Evolutionary conservation across 2,329 filamentous ascomycete species (phyloP).

Genomic region (Stemphylium beticola): DNA sequence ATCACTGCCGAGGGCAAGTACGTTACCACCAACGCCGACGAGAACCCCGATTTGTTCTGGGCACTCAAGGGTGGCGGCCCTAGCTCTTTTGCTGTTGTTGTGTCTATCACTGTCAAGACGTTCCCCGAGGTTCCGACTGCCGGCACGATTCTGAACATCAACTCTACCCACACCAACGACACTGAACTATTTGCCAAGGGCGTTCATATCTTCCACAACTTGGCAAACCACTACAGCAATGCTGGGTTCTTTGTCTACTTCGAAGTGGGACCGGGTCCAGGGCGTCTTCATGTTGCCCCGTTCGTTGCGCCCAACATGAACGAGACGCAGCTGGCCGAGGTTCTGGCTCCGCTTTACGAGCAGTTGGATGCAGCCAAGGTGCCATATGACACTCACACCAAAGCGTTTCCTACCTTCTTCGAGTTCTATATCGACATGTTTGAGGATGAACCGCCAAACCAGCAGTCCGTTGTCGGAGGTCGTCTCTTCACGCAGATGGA

Average conservation of each 20-base stretch:
- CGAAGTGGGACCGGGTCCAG: conserved; percentile 33
- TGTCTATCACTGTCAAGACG: conserved; percentile 42
- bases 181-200: conserved; percentile 35
- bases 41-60: conserved; percentile 49
- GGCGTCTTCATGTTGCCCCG: conserved; percentile 40
- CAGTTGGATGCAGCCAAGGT: conserved; percentile 39
- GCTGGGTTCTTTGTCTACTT: conserved; percentile 48
- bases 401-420: conserved; percentile 44
- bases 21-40: conserved; percentile 35
- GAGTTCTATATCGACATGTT: conserved; percentile 48
- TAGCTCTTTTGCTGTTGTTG: conserved; percentile 40
- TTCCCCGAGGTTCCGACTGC: conserved; percentile 43
- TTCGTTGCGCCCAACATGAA: conserved; percentile 44
- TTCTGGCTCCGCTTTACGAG: conserved; percentile 37
- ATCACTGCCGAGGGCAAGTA: conserved; percentile 49
- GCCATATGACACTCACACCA: conserved; percentile 38
- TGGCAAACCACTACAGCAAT: conserved; percentile 41
- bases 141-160: conserved; percentile 45
- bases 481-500: conserved; percentile 42
- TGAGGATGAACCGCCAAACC: conserved; percentile 41
- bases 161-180: conserved; percentile 45
- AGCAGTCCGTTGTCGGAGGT: conserved; percentile 41
- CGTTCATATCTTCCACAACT: conserved; percentile 42
- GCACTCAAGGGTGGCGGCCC: conserved; percentile 45
- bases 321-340: conserved; percentile 30